Evolutionary conservation across 1,139 yeast genomes (phyloP), one percentile per base, ranked within the genome.

Genomic region (Lodderomyces orthopsilosis): DNA sequence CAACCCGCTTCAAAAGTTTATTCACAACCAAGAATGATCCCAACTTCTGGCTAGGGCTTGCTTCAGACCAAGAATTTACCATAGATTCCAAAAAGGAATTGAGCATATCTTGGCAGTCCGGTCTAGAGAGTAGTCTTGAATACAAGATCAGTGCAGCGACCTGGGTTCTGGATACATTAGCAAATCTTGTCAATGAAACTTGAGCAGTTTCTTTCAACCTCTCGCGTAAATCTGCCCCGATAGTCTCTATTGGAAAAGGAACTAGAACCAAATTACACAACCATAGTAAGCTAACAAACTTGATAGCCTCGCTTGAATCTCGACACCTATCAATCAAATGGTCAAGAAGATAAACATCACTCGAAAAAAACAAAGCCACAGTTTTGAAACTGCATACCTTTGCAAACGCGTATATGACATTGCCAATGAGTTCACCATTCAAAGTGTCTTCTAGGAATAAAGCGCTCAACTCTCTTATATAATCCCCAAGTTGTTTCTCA

Each of bases 261-360:
- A 83, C 81, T 28, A 86, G 63, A 0, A 81, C 76, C 15, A 89
- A 63, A 23, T 83, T 79, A 1, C 85, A 75, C 13, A 88, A 66
- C 96, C 96, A 90, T 6, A 86, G 65, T n/a, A 89, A 62, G 37
- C 82, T 59, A 3, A 83, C 60, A 52, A 79, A 87, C 9, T 71
- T 58, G 40, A 77, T 77, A 50, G 56, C 79, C 68, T 94, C 96
- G 13, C 18, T 43, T 6, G 41, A 14, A 2, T 35, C 28, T 8
- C 42, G 12, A 10, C 65, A 46, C 39, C 61, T 47, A 4, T 52
- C 40, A 24, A 77, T 44, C 1, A 81, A 56, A 6, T 51, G 49
- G 0, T 70, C 70, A 8, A 85, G 60, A 34, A 78, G 57, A 47
- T 70, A 65, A 1, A 85, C 77, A 44, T 85, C 83, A 35, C 84